These are phyloP conservation scores for Anisodus tanguticus DNA, from an alignment of 257 asterid genomes.

Conservation along the genomic window DNA sequence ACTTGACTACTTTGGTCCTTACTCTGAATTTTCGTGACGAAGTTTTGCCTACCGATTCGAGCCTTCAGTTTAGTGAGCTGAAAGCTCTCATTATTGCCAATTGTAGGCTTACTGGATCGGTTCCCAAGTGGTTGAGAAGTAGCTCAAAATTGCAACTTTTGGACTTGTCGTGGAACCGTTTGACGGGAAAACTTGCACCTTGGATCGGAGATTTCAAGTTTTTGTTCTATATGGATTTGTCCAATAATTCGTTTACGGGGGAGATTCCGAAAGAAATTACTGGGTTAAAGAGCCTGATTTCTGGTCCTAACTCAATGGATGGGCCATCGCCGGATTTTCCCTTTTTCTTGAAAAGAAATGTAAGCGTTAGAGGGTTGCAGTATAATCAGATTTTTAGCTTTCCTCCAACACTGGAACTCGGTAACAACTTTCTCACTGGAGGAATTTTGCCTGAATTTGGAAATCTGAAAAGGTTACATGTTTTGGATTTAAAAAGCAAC, in stretches of 20 bases:
- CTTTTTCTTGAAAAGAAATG: constrained; percentile 55
- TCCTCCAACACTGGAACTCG: constrained; percentile 71
- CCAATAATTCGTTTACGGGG: constrained; percentile 72
- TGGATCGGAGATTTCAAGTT: constrained; percentile 67
- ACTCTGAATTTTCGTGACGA: constrained; percentile 63
- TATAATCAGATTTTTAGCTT: constrained; percentile 63
- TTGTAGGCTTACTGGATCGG: constrained; percentile 67
- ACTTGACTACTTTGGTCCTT: constrained; percentile 67
- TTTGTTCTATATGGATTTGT: constrained; percentile 77
- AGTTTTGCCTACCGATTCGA: constrained; percentile 53
- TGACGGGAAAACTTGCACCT: constrained; percentile 64
- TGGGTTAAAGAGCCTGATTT: constrained; percentile 51
- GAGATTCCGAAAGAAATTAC: constrained; percentile 66
- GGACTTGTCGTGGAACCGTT: constrained; percentile 77
- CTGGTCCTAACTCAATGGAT: constrained; percentile 42
- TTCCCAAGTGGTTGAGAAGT: constrained; percentile 73
- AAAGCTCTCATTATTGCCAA: constrained; percentile 68
- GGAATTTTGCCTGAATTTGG: constrained; percentile 79
- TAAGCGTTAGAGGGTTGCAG: constrained; percentile 38
- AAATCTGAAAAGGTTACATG: constrained; percentile 59
- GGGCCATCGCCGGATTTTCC: constrained; percentile 63
- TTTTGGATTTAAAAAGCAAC: constrained; percentile 67
- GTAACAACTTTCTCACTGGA: constrained; percentile 69
- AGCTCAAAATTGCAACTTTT: constrained; percentile 57
- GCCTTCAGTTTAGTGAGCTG: constrained; percentile 55